Conservation (phyloP, 371 early-diverging fungal species). For the Mortierella sp. region DNA sequence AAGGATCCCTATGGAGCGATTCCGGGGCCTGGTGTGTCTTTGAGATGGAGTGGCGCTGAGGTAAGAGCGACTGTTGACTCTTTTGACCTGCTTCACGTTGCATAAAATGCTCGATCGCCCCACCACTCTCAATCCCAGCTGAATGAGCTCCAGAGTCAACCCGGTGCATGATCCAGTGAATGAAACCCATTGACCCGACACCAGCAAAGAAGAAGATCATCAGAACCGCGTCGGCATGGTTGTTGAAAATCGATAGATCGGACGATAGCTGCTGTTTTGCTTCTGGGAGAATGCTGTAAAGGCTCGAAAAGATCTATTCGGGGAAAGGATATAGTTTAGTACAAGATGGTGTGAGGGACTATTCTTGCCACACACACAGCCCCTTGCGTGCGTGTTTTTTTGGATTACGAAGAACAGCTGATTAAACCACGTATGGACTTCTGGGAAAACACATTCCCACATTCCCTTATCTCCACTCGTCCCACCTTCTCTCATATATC, state of each 20-base stretch:
- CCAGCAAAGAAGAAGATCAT: conserved; percentile 50
- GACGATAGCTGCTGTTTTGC: conserved; percentile 47
- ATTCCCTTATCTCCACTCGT: background rate
- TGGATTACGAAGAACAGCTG: background rate
- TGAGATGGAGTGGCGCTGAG: conserved; percentile 1
- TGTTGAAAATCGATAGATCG: conserved; percentile 38
- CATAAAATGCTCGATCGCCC: conserved; percentile 39
- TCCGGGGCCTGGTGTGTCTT: background rate
- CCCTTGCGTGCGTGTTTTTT: background rate
- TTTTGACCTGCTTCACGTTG: conserved; percentile 12
- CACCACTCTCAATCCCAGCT: conserved; percentile 42
- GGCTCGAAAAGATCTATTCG: conserved; percentile 48
- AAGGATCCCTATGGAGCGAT: background rate
- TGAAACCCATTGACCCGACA: conserved; percentile 34
- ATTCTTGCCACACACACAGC: too few relatives aligned
- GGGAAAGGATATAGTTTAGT: background rate
- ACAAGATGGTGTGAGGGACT: too few relatives aligned
- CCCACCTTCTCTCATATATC: background rate
- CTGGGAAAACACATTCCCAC: conserved; percentile 1
- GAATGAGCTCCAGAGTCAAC: conserved; percentile 25
- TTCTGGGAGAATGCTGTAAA: conserved; percentile 48
- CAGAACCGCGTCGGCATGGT: conserved; percentile 30
- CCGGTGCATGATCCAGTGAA: conserved; percentile 51
- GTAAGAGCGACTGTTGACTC: background rate
- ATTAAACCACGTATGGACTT: too few relatives aligned